Conservation (phyloP, 441 rosid genomes). For the Pelargonium cotyledonis region DNA sequence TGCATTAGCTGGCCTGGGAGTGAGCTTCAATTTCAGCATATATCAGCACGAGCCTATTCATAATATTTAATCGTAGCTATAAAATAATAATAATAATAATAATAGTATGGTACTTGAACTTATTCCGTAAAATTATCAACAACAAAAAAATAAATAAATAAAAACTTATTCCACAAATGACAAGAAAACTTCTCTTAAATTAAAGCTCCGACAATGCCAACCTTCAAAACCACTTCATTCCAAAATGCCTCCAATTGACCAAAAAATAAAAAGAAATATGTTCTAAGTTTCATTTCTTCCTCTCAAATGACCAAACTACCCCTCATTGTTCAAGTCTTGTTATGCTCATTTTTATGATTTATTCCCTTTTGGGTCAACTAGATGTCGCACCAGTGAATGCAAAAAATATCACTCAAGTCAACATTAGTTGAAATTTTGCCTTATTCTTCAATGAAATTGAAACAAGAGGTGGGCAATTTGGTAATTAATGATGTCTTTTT, state of each 20-base stretch:
- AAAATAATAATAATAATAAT: too few species aligned
- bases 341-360: not conserved
- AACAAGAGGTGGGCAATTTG: not conserved
- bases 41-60: not conserved
- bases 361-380: too few species aligned
- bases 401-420: too few species aligned
- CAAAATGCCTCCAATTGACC: slow-evolving; percentile 22
- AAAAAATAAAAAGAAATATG: not conserved
- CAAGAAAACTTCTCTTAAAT: not conserved
- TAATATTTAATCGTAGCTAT: not conserved
- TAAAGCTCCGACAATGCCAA: slow-evolving; percentile 15
- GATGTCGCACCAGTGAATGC: not conserved
- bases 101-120: too few species aligned
- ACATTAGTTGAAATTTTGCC: too few species aligned
- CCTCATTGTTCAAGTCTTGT: not conserved
- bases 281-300: slow-evolving; percentile 4
- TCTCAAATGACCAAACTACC: slow-evolving; percentile 5
- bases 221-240: slow-evolving; percentile 28
- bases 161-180: too few species aligned
- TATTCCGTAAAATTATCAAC: too few species aligned
- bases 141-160: too few species aligned
- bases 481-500: not conserved
- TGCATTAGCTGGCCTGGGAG: too few species aligned
- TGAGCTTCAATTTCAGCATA: not conserved
- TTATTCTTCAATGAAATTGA: not conserved